Evolutionary conservation across 495 filamentous ascomycete species (phyloP).

Genomic region (Zalerion maritima): DNA sequence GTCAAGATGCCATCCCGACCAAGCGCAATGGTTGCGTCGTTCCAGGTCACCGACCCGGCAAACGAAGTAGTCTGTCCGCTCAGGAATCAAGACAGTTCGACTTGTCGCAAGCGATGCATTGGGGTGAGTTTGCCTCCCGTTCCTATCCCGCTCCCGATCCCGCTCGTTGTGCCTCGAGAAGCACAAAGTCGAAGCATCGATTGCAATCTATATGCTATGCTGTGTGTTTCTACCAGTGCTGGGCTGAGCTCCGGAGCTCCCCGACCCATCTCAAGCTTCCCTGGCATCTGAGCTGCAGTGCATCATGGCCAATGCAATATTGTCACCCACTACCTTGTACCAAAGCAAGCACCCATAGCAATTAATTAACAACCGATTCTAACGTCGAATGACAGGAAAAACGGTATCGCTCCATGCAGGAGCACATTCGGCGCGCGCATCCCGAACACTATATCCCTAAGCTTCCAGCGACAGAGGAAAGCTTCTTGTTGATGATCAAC

Average conservation of each 20-base stretch:
- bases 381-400: conserved; percentile 54
- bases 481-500: conserved; percentile 90
- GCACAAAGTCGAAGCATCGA: conserved; percentile 6
- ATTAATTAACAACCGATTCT: conserved; percentile 14
- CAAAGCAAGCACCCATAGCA: background rate
- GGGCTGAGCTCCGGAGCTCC: too few species aligned
- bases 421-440: conserved; percentile 95
- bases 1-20: conserved; percentile 71
- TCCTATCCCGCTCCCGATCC: conserved; percentile 8
- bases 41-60: conserved; percentile 79
- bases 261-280: conserved; percentile 3
- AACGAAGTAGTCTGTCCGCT: conserved; percentile 96
- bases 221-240: too few species aligned
- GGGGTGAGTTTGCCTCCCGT: conserved; percentile 57
- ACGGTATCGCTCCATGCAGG: conserved; percentile 97
- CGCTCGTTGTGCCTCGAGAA: too few species aligned
- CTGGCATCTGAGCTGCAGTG: conserved; percentile 9
- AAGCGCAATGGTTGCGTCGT: conserved; percentile 76
- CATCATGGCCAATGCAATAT: background rate
- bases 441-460: conserved; percentile 97
- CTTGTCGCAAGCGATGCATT: conserved; percentile 92
- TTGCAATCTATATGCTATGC: too few species aligned
- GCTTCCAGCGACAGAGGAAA: conserved; percentile 96
- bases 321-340: conserved; percentile 4
- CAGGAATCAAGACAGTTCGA: conserved; percentile 90